phyloP scores from a whole-genome alignment of 1,284 basidiomycete genomes.

The Irpex sp. region DNA sequence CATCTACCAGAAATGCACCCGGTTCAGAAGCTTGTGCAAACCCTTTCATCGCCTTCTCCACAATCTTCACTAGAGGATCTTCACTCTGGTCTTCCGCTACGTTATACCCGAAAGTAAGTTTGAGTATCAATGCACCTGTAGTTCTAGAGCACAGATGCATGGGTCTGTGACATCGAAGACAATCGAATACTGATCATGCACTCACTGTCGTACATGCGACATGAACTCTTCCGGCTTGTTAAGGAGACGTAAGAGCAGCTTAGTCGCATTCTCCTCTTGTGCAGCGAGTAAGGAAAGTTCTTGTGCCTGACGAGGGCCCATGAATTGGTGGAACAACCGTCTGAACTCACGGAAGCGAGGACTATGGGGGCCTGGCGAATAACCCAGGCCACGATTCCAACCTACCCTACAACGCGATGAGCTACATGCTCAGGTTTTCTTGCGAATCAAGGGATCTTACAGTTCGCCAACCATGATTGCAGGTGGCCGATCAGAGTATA shows the following conservation, averaged over 20 bases:
- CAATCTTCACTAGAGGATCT: slow-evolving; percentile 37
- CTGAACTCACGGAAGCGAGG: slow-evolving; percentile 38
- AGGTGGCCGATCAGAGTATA: slow-evolving; percentile 39
- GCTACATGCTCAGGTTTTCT: background rate
- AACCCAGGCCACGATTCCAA: slow-evolving; percentile 40
- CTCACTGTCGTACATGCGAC: slow-evolving; percentile 7
- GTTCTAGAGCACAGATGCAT: slow-evolving; percentile 21
- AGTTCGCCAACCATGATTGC: slow-evolving; percentile 41
- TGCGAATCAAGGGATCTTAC: slow-evolving; percentile 22
- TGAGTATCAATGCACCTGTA: slow-evolving; percentile 34
- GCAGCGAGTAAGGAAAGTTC: slow-evolving; percentile 21
- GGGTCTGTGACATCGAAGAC: background rate
- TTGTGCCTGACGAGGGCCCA: slow-evolving; percentile 33
- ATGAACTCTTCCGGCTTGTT: slow-evolving; percentile 27
- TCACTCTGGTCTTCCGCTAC: slow-evolving; percentile 18
- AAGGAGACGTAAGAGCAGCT: slow-evolving; percentile 30
- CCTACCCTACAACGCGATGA: slow-evolving; percentile 30
- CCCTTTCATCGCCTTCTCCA: slow-evolving; percentile 39
- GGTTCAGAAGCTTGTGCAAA: slow-evolving; percentile 36
- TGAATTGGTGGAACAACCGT: slow-evolving; percentile 35
- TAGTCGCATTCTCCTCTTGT: slow-evolving; percentile 29
- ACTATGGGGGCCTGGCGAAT: slow-evolving; percentile 32
- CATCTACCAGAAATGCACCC: slow-evolving; percentile 36
- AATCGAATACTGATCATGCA: background rate
- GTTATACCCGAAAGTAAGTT: slow-evolving; percentile 37